Evolutionary conservation across 768 basidiomycete genomes (phyloP), one percentile per base, ranked within the genome.

Genomic region (Amanita rimosa): DNA sequence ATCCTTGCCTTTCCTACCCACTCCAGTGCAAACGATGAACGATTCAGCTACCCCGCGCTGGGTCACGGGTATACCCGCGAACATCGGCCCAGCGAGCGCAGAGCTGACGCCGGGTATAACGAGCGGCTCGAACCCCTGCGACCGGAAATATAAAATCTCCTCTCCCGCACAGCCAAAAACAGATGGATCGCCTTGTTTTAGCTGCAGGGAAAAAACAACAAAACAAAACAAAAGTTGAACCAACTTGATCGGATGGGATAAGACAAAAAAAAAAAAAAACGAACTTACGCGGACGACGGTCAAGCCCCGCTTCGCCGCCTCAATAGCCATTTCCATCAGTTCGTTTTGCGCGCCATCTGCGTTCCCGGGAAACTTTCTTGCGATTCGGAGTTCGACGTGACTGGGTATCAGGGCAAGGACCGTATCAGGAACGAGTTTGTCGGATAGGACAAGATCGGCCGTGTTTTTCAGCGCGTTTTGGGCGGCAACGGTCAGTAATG

Each of bases 141-240:
- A 65, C 10, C 94, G 81, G 76, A 98, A 95, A 67, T 85, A 91
- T 16, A 95, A 73, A 1, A 97, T 79, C 65, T 99, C 96, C 61
- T 98, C 95, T 26, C 94, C 94, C 0, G 85, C 85, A 19, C 96
- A 81, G 3, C 90, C 96, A 60, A 96, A 99, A 0, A 99, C 80
- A 13, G 85, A 83, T 8, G 96, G 96, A 61, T 99, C 96, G 10
- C 96, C 96, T 72, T 98, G 96, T 67, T 99, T 98, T 14, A 99
- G 73, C 87, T 91, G 44, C 17, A 38, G 38, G 42, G 22, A 22
- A 22, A n/a, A n/a, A n/a, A n/a, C n/a, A n/a, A n/a, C n/a, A n/a
- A n/a, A n/a, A n/a, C n/a, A n/a, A n/a, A n/a, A n/a, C n/a, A n/a
- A n/a, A n/a, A 24, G 22, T 3, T 24, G 22, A 50, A 14, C 9